Evolutionary conservation across 352 stramenopile species (phyloP), one percentile per base, ranked within the genome.

Genomic region (Thalassiosira ordinaria): DNA sequence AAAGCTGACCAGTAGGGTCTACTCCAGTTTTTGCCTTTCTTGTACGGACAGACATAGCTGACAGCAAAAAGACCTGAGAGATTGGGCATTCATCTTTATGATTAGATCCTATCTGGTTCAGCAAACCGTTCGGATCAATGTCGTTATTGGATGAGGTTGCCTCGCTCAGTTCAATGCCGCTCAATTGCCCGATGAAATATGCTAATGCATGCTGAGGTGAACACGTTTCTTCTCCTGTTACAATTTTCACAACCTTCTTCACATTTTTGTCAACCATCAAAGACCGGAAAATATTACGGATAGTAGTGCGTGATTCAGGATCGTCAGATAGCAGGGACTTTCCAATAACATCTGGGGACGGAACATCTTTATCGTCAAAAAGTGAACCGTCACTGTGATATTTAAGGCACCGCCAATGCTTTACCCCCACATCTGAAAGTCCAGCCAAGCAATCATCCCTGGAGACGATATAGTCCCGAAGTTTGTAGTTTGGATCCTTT

Each of bases 201-300:
- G 53, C 11, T 22, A 37, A 33, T 35, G 53, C 53, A 39, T 63
- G 53, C 53, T 63, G 53, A 8, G 53, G 3, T 33, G 53, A 63
- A 22, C 53, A 63, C 7, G 24, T 20, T 35, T 31, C 27, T 33
- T 63, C 53, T 33, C 16, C 27, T 7, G 53, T 63, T 63, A 22
- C 53, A 35, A 33, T 33, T 8, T 22, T 39, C n/a, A 63, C 53
- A 33, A 33, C 53, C 11, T 39, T 26, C 53, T 63, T 8, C 6
- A 33, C 53, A 41, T 39, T 8, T 33, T 63, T 16, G 16, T 63
- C 16, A 9, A 63, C 6, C 53, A 63, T 63, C 14, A 63, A 20
- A 13, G 53, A 35, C 3, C 3, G 24, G 16, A 63, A n/a, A 20
- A 63, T 35, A 39, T 16, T 31, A 18, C 24, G 53, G 6, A 63